Conservation (phyloP, 2,329 filamentous ascomycete species). For the Pseudogymnoascus sp. region DNA sequence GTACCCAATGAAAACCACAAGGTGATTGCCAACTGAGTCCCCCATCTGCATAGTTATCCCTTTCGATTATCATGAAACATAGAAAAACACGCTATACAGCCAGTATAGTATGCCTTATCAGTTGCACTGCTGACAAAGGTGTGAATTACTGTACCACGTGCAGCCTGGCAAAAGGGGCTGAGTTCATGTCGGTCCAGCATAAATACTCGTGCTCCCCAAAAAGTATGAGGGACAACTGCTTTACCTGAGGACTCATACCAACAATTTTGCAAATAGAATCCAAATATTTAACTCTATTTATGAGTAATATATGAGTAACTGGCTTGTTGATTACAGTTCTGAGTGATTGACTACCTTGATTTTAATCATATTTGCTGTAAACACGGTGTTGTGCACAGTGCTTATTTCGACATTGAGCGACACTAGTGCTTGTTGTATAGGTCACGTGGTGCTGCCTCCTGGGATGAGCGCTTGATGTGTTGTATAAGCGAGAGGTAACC, state of each 20-base stretch:
- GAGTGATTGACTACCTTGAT: not conserved
- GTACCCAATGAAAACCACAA: not conserved
- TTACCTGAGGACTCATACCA: not conserved
- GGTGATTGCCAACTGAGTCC: not conserved
- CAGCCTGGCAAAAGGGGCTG: not conserved
- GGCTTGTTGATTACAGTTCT: not conserved
- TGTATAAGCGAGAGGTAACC: constrained; percentile 8
- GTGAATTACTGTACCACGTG: not conserved
- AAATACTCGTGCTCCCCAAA: not conserved
- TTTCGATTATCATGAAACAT: not conserved
- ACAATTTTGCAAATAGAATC: not conserved
- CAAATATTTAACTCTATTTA: not conserved
- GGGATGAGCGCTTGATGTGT: not conserved
- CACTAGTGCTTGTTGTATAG: not conserved
- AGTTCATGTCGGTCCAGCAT: not conserved
- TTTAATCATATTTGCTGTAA: not conserved
- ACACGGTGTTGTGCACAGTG: not conserved
- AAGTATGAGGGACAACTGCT: not conserved
- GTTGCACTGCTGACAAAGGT: not conserved
- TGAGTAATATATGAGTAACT: not conserved
- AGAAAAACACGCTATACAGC: not conserved
- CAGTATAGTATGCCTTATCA: constrained; percentile 3
- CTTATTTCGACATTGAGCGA: not conserved
- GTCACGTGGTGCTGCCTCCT: not conserved
- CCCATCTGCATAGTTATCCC: not conserved